Evolutionary conservation across 495 filamentous ascomycete genomes (phyloP), one percentile per base, ranked within the genome.

Genomic region (Xylaria curta): DNA sequence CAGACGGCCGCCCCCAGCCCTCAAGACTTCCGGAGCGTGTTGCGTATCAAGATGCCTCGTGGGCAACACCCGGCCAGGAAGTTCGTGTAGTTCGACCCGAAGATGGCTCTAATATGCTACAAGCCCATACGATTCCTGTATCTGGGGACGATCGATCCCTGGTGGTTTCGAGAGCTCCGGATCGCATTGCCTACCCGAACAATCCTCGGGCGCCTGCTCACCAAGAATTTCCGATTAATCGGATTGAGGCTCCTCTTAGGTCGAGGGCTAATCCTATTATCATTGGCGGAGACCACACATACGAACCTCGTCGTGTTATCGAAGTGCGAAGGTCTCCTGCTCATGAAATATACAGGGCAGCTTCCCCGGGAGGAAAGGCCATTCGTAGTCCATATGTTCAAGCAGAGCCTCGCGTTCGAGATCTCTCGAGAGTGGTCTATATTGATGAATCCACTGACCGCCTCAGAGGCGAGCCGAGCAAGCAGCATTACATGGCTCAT

Each of bases 241-340:
- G 46, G 12, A 31, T 44, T 21, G 53, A 58, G 49, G 62, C 61
- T 19, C 60, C 76, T 69, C 33, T 46, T 73, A 76, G 77, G 42
- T 69, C 61, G 17, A 76, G 76, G 47, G 74, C 72, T 61, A 59
- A 76, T 62, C 77, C 72, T 9, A 67, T 77, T 31, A 13, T 79
- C 40, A 63, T 78, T 51, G 69, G 71, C 70, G 66, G 73, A 49
- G 73, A 74, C 6, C 4, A 28, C 24, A 21, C 21, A 40, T 62
- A 46, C 46, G 69, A 65, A 59, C 73, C 73, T 69, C 75, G 73
- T 66, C 73, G 74, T 66, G 73, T 78, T 61, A 67, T 78, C 38
- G 75, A 74, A 68, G 60, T 74, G 54, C 77, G 70, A 65, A 67
- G 71, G 13, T 62, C 70, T 53, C 73, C 70, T 40, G 67, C 46